Evolutionary conservation across 768 basidiomycete genomes (phyloP).

Genomic region (Coprinopsis sp.): DNA sequence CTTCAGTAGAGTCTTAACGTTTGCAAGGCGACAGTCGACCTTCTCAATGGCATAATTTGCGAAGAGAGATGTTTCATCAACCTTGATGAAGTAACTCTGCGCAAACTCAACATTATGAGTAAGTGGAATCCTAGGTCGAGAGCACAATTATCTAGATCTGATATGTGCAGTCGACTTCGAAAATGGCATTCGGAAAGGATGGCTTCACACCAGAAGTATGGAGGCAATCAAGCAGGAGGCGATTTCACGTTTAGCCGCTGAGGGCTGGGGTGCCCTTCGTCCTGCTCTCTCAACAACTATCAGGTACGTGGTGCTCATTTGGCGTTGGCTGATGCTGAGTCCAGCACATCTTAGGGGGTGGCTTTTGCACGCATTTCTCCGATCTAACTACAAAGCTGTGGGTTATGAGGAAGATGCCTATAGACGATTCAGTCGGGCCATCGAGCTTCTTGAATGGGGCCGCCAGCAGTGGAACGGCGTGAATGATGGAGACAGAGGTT

Average conservation of each 20-base stretch:
- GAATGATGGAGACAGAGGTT: conserved; percentile 31
- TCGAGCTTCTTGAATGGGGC: conserved; percentile 43
- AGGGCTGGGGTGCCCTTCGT: neutral
- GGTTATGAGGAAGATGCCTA: conserved; percentile 15
- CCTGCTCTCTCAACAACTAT: neutral
- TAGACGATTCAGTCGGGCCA: conserved; percentile 30
- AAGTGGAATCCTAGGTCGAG: no score
- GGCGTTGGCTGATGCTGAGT: neutral
- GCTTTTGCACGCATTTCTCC: neutral
- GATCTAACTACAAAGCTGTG: neutral
- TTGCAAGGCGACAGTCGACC: no score
- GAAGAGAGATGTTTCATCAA: no score
- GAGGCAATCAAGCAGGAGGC: neutral
- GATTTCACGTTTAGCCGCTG: neutral
- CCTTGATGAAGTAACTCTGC: no score
- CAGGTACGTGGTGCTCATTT: neutral
- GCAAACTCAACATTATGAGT: no score
- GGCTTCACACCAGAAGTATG: neutral
- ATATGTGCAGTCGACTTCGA: neutral
- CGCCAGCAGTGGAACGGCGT: conserved; percentile 34
- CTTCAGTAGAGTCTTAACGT: no score
- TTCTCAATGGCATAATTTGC: no score
- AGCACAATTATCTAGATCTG: neutral
- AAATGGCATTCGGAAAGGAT: neutral
- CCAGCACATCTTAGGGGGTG: neutral